Conservation (phyloP, 2,329 filamentous ascomycete genomes). For the Colletotrichum neosansevieriae region DNA sequence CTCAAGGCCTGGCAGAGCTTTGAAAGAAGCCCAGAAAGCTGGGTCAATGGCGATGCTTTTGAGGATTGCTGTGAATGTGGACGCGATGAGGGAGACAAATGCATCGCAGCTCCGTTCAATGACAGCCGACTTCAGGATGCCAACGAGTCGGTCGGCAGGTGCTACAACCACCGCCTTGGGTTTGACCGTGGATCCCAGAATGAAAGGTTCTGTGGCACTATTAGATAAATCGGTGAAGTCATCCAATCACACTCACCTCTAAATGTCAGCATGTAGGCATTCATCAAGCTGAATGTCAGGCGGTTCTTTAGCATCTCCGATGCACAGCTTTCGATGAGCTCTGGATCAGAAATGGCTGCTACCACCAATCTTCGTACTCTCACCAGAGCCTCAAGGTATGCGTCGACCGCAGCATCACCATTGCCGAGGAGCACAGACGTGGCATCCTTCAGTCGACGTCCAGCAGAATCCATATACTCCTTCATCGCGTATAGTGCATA, state of each 20-base stretch:
- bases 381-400: slow-evolving; percentile 52
- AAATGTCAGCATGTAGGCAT: slow-evolving; percentile 67
- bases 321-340: slow-evolving; percentile 37
- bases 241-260: slow-evolving; percentile 55
- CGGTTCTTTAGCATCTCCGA: slow-evolving; percentile 59
- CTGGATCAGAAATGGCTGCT: slow-evolving; percentile 51
- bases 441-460: slow-evolving; percentile 49
- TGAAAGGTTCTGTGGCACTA: slow-evolving; percentile 42
- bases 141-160: slow-evolving; percentile 45
- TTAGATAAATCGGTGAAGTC: slow-evolving; percentile 39
- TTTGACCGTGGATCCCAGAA: neutral
- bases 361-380: slow-evolving; percentile 67
- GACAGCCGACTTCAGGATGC: slow-evolving; percentile 44
- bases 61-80: slow-evolving; percentile 55
- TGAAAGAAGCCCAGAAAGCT: slow-evolving; percentile 55
- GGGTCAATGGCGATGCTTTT: slow-evolving; percentile 54
- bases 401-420: slow-evolving; percentile 43
- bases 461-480: slow-evolving; percentile 65
- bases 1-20: slow-evolving; percentile 44
- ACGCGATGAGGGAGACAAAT: slow-evolving; percentile 43
- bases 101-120: slow-evolving; percentile 25
- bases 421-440: neutral
- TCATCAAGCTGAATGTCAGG: slow-evolving; percentile 67
- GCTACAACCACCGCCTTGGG: slow-evolving; percentile 43
- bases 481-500: slow-evolving; percentile 78